Percentiles rank a stretch among this genome's conserved stretches.
Conservation (phyloP, 192 early-diverging fungal species). For the Lunasporangiospora selenospora region DNA sequence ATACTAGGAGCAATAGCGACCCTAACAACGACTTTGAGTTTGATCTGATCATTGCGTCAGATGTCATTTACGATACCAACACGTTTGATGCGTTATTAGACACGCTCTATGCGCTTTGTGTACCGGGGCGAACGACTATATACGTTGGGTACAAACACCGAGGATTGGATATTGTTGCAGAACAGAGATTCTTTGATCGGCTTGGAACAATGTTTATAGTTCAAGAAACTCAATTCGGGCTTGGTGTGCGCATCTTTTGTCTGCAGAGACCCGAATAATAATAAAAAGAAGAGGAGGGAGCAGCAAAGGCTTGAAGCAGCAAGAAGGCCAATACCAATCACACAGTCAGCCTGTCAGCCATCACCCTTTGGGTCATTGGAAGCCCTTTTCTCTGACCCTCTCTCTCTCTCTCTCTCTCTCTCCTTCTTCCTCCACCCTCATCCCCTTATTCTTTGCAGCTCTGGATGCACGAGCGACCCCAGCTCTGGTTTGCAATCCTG, state of each 20-base stretch:
- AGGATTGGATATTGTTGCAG: slow-evolving; percentile 23
- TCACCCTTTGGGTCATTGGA: not conserved
- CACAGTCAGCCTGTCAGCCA: not conserved
- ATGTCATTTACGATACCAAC: slow-evolving; percentile 54
- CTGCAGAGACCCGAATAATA: too few species aligned
- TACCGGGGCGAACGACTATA: slow-evolving; percentile 21
- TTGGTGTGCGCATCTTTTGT: slow-evolving; percentile 11
- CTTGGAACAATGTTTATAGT: slow-evolving; percentile 28
- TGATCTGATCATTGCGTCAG: slow-evolving; percentile 57
- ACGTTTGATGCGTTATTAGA: slow-evolving; percentile 39
- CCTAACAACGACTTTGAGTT: too few species aligned
- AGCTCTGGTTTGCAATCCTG: too few species aligned
- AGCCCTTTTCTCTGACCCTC: not conserved
- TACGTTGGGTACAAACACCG: slow-evolving; percentile 57
- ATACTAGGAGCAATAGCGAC: too few species aligned
- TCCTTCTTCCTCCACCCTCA: too few species aligned
- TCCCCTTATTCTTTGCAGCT: too few species aligned
- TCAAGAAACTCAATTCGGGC: not conserved
- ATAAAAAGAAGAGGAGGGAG: not conserved
- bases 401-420: not conserved
- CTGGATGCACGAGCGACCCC: too few species aligned
- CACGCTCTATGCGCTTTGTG: slow-evolving; percentile 47
- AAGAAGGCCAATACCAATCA: not conserved
- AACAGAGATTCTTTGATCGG: slow-evolving; percentile 40
- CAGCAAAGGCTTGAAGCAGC: not conserved